A percentile compares a stretch with the other conserved stretches of the same genome.
Conservation (phyloP, 306 rosid genomes). For the Ceratonia siliqua region DNA sequence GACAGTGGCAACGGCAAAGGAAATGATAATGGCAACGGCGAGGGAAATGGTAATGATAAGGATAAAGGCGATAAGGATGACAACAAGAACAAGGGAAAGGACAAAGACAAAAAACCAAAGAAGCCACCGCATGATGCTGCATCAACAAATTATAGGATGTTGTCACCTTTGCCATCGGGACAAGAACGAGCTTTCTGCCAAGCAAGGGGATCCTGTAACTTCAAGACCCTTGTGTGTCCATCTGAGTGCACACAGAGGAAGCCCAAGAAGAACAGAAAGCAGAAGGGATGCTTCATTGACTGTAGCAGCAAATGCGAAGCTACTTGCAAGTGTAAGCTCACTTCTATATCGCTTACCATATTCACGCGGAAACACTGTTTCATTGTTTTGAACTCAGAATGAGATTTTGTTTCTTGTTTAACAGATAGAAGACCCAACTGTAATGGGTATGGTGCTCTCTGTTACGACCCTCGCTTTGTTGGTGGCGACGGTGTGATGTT, state of each 20-base stretch:
- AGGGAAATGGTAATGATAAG: neutral
- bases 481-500: slow-evolving; percentile 88
- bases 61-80: neutral
- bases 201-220: slow-evolving; percentile 41
- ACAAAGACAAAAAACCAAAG: neutral
- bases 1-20: neutral
- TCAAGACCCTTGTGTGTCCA: slow-evolving; percentile 60
- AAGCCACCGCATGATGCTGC: slow-evolving; percentile 12
- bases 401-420: slow-evolving; percentile 9
- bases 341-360: too few relatives aligned
- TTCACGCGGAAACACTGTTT: too few relatives aligned
- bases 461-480: slow-evolving; percentile 81
- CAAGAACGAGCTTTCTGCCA: slow-evolving; percentile 61
- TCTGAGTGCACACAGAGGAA: slow-evolving; percentile 54
- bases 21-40: neutral
- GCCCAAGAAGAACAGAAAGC: slow-evolving; percentile 75
- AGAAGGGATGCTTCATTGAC: slow-evolving; percentile 67
- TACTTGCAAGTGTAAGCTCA: slow-evolving; percentile 75
- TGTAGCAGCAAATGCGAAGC: slow-evolving; percentile 78
- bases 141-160: slow-evolving; percentile 29
- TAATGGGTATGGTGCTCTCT: slow-evolving; percentile 72
- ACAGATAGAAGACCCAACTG: slow-evolving; percentile 68
- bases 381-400: slow-evolving; percentile 1
- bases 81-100: neutral
- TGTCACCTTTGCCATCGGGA: slow-evolving; percentile 43